Base-by-base conservation (phyloP, 2,329 filamentous ascomycete genomes). In the Arachnopeziza araneosa region DNA sequence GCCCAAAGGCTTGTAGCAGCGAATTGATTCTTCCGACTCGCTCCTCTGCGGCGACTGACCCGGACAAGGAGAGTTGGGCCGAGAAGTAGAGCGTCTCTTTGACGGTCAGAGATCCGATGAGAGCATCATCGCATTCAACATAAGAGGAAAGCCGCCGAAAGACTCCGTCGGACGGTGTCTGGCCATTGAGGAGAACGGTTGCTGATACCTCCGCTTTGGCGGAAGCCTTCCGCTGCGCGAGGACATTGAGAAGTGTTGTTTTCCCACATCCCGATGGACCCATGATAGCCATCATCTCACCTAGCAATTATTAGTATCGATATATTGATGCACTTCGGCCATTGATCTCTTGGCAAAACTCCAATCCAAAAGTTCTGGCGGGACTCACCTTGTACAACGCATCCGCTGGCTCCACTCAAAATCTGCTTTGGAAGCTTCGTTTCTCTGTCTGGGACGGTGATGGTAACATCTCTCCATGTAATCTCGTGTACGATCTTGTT, bases 121-220 rank as follows among this genome's bases (percentile, higher is more conserved):
- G 92, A 14, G 96, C 80, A 82, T 97, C 93, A 71, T 96, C 90
- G 73, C 96, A 93, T 71, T 96, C 91, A 44, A 93, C 91, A 67
- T 96, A 96, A 51, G 92, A 92, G 0, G 69, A 66, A 22, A 69
- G 71, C 22, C 92, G 88, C 74, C 96, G 92, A 81, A 96, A 96
- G 0, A 88, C 17, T 19, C 36, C 91, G 50, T 82, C 80, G 64
- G 95, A 90, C 30, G 90, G 85, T 24, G 85, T 87, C 24, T 79
- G 80, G 24, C 83, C 83, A 61, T 86, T 82, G 9, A 86, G 82
- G 10, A 83, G 74, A 85, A 96, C 93, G 66, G 93, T 89, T 55
- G 93, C 93, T 5, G 83, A 84, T 55, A 96, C 91, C 12, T 96
- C 88, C 74, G 93, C 93, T 84, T 93, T 93, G 0, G 90, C 92